These are phyloP conservation scores for Fusarium metavorans DNA, from an alignment of 2,329 filamentous ascomycete genomes.

Conservation along the genomic window DNA sequence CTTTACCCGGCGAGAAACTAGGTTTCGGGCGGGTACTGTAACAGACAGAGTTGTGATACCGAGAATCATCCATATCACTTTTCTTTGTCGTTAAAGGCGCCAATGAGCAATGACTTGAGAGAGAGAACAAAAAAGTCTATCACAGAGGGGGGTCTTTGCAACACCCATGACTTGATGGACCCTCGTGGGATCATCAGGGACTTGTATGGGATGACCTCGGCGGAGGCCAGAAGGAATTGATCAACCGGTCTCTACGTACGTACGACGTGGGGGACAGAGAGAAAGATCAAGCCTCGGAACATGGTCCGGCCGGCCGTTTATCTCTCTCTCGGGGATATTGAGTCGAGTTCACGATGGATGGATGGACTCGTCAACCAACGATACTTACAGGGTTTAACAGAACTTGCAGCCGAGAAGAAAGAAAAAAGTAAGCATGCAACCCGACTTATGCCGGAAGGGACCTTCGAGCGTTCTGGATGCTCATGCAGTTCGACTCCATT, in stretches of 20 bases:
- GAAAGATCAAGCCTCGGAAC: not conserved
- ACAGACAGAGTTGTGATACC: constrained; percentile 24
- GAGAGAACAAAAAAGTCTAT: constrained; percentile 13
- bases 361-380: not conserved
- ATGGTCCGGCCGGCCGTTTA: constrained; percentile 33
- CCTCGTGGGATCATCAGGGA: constrained; percentile 32
- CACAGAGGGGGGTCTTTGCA: constrained; percentile 1
- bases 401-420: not conserved
- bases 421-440: not conserved
- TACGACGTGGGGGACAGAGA: not conserved
- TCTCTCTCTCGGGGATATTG: constrained; percentile 8
- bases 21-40: constrained; percentile 6
- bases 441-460: constrained; percentile 5
- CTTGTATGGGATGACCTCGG: constrained; percentile 31
- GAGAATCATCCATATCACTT: constrained; percentile 4
- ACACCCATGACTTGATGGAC: not conserved
- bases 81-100: constrained; percentile 12
- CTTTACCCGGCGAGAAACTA: not conserved
- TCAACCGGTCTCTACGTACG: constrained; percentile 11
- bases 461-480: constrained; percentile 2
- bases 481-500: not conserved
- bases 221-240: constrained; percentile 29
- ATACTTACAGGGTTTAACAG: not conserved
- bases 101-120: not conserved
- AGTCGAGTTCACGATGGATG: not conserved